Conservation (phyloP, 108 stramenopile species). For the Mayamaea pseudoterrestris region DNA sequence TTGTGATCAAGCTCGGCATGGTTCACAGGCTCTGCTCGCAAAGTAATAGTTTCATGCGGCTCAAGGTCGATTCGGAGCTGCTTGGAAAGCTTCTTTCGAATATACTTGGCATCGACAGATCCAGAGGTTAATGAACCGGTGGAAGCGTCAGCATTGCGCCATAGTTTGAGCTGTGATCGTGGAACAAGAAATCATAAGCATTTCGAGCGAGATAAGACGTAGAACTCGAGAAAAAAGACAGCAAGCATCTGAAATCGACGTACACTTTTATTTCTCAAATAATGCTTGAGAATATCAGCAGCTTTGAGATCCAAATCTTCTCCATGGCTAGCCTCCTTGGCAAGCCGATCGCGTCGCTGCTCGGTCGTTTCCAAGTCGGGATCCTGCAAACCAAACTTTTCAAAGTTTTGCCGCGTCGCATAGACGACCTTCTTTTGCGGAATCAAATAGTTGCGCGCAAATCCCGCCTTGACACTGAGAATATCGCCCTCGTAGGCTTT, state of each 20-base stretch:
- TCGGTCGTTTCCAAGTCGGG: slow-evolving; percentile 58
- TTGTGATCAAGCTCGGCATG: slow-evolving; percentile 29
- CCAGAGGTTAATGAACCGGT: slow-evolving; percentile 55
- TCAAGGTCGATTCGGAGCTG: slow-evolving; percentile 81
- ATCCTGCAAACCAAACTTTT: slow-evolving; percentile 58
- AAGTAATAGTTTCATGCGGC: slow-evolving; percentile 52
- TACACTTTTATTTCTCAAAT: slow-evolving; percentile 66
- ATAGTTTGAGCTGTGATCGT: slow-evolving; percentile 35
- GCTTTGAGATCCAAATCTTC: slow-evolving; percentile 43
- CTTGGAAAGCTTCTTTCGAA: slow-evolving; percentile 64
- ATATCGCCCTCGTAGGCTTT: slow-evolving; percentile 71
- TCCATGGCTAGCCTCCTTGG: slow-evolving; percentile 8
- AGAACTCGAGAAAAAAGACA: neutral
- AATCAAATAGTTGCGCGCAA: slow-evolving; percentile 74
- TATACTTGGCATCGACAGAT: slow-evolving; percentile 36
- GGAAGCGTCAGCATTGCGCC: slow-evolving; percentile 62
- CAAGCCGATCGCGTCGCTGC: slow-evolving; percentile 24
- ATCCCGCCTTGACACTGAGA: slow-evolving; percentile 67
- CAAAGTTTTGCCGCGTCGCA: slow-evolving; percentile 71
- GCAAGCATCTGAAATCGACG: slow-evolving; percentile 9
- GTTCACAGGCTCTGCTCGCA: slow-evolving; percentile 24
- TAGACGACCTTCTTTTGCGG: slow-evolving; percentile 69
- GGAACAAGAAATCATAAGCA: neutral
- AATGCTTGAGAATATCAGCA: slow-evolving; percentile 60
- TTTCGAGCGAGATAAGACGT: neutral